These are phyloP conservation scores for Termitomyces sp. DNA, from an alignment of 768 basidiomycete genomes.

Conservation along the genomic window DNA sequence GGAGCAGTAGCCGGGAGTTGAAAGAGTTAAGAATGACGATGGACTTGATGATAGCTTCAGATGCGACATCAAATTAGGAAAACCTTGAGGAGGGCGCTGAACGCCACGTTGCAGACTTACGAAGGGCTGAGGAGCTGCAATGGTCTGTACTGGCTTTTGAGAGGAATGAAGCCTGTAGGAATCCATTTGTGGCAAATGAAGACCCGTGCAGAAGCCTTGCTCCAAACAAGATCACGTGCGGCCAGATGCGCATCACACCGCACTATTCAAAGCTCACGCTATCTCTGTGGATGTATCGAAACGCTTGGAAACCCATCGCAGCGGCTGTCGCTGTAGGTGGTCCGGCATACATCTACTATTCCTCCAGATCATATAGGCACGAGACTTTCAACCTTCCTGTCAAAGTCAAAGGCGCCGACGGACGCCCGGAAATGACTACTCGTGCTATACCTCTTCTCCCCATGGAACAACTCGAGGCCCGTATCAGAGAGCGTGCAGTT, in stretches of 20 bases:
- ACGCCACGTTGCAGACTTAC: conserved; percentile 31
- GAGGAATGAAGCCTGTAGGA: neutral
- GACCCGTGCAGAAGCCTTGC: neutral
- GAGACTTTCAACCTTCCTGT: conserved; percentile 58
- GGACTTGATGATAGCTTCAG: conserved; percentile 12
- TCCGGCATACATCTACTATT: conserved; percentile 57
- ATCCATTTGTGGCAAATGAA: conserved; percentile 15
- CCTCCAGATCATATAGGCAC: conserved; percentile 28
- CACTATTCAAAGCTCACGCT: no score
- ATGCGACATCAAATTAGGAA: conserved; percentile 16
- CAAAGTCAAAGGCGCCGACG: conserved; percentile 49
- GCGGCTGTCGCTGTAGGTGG: conserved; percentile 50
- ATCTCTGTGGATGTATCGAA: conserved; percentile 45
- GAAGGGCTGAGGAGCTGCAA: conserved; percentile 16
- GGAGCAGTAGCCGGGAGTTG: conserved; percentile 4
- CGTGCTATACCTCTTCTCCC: conserved; percentile 53
- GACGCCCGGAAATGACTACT: conserved; percentile 48
- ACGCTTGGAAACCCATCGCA: conserved; percentile 64
- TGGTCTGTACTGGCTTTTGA: conserved; percentile 15
- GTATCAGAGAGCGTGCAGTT: conserved; percentile 50
- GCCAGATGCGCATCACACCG: no score
- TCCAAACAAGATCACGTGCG: conserved; percentile 8
- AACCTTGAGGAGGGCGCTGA: conserved; percentile 23
- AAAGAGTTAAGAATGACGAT: conserved; percentile 3
- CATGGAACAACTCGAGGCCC: conserved; percentile 46